phyloP scores from a whole-genome alignment of 2,329 filamentous ascomycete genomes.

The Akanthomyces uredinophilus region DNA sequence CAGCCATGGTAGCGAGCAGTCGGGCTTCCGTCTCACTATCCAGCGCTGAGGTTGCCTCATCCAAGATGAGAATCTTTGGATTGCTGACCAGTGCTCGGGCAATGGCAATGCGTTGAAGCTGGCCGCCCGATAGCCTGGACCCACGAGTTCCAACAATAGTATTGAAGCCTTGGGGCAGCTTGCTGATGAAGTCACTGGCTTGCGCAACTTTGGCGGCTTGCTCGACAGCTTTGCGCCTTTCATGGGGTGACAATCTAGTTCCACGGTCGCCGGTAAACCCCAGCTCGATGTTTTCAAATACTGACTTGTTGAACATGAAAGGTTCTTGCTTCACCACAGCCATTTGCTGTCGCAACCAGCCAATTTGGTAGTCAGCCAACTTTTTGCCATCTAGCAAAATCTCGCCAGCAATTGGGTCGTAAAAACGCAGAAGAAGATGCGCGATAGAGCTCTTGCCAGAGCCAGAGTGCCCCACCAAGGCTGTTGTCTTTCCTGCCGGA shows the following conservation, averaged over 20 bases:
- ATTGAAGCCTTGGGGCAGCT: neutral
- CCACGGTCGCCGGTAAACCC: conserved; percentile 33
- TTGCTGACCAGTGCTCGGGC: neutral
- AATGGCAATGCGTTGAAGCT: neutral
- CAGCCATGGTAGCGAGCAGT: neutral
- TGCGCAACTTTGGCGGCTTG: neutral
- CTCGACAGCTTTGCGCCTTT: neutral
- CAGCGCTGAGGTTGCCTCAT: neutral
- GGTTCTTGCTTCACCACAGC: conserved; percentile 44
- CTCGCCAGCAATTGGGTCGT: conserved; percentile 38
- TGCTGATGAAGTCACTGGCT: neutral
- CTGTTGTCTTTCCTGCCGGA: conserved; percentile 41
- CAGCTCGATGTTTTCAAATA: conserved; percentile 17
- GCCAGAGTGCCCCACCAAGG: conserved; percentile 49
- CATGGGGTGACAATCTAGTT: neutral
- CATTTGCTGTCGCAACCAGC: conserved; percentile 43
- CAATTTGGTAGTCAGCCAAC: conserved; percentile 34
- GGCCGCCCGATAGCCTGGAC: neutral
- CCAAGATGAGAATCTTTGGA: neutral
- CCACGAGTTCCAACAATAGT: neutral
- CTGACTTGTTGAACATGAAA: conserved; percentile 35
- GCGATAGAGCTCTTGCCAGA: conserved; percentile 47
- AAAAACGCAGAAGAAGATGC: conserved; percentile 48
- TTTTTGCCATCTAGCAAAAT: conserved; percentile 33
- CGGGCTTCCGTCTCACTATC: neutral